Percentiles rank a stretch among this genome's conserved stretches.
These are phyloP conservation scores for Thermomucor indicae-seudaticae DNA, from an alignment of 371 early-diverging fungal genomes.

Conservation along the genomic window DNA sequence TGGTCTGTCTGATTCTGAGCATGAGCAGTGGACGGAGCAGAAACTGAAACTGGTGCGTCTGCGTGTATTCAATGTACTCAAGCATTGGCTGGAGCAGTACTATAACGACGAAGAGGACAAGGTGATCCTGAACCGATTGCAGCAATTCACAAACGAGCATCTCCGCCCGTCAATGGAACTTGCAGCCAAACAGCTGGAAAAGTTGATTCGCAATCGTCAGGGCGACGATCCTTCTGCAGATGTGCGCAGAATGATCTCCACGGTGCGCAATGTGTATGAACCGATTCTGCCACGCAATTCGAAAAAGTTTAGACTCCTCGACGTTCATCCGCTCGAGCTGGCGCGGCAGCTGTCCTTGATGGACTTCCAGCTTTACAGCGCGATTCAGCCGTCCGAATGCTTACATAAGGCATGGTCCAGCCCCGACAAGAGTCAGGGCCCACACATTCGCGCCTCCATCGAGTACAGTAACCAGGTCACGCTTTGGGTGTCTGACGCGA, in stretches of 20 bases:
- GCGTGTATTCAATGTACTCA: constrained; percentile 84
- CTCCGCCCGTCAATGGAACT: constrained; percentile 61
- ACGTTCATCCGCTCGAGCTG: constrained; percentile 88
- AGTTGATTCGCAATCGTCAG: constrained; percentile 56
- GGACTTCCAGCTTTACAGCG: constrained; percentile 75
- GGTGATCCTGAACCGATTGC: constrained; percentile 58
- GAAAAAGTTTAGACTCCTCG: constrained; percentile 68
- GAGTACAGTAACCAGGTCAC: constrained; percentile 70
- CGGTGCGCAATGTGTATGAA: constrained; percentile 56
- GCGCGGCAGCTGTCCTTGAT: constrained; percentile 93
- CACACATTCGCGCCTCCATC: constrained; percentile 73
- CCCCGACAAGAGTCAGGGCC: constrained; percentile 41
- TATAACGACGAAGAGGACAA: constrained; percentile 70
- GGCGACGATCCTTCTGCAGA: constrained; percentile 41
- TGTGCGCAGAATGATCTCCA: constrained; percentile 63
- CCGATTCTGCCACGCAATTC: constrained; percentile 70
- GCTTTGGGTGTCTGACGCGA: constrained; percentile 82
- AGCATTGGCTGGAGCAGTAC: constrained; percentile 85
- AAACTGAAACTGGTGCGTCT: constrained; percentile 81
- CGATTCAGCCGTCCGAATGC: constrained; percentile 83
- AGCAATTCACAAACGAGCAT: constrained; percentile 64
- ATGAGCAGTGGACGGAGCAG: constrained; percentile 73
- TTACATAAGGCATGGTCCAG: constrained; percentile 88
- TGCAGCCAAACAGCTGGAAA: constrained; percentile 59
- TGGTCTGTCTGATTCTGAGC: constrained; percentile 58